Evolutionary conservation across 805 yeast species (phyloP).

Genomic region (Pichia thaimueangensis): DNA sequence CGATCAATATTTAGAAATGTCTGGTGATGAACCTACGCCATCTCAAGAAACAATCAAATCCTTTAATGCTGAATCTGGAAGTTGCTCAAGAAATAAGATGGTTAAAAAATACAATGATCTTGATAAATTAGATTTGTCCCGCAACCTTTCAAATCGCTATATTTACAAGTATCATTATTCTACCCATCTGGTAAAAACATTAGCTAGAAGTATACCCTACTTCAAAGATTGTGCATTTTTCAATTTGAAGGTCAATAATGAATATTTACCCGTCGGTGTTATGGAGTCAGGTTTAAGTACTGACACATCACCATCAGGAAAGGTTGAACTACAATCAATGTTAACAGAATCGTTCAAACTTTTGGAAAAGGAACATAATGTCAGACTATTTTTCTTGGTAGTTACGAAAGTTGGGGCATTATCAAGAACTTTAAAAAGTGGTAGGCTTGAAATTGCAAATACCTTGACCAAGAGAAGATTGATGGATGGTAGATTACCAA

Average conservation of each 20-base stretch:
- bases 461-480: constrained; percentile 75
- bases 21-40: constrained; percentile 6
- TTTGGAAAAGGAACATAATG: constrained; percentile 54
- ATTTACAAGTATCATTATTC: constrained; percentile 66
- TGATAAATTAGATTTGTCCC: constrained; percentile 5
- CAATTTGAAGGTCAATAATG: constrained; percentile 72
- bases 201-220: constrained; percentile 73
- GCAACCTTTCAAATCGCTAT: constrained; percentile 8
- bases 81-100: background rate
- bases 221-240: constrained; percentile 89
- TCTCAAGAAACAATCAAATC: background rate
- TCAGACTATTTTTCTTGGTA: constrained; percentile 74
- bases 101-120: constrained; percentile 1
- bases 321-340: constrained; percentile 41
- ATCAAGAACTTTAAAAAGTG: constrained; percentile 79
- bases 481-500: constrained; percentile 69
- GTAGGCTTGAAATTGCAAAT: constrained; percentile 89
- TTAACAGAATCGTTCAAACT: constrained; percentile 32
- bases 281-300: constrained; percentile 44
- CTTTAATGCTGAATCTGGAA: constrained; percentile 2
- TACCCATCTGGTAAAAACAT: constrained; percentile 77
- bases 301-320: constrained; percentile 24
- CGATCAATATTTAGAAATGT: constrained; percentile 37
- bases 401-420: constrained; percentile 74
- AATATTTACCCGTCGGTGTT: constrained; percentile 76